Conservation (phyloP, 2,329 filamentous ascomycete species). For the Fonsecaea monophora region DNA sequence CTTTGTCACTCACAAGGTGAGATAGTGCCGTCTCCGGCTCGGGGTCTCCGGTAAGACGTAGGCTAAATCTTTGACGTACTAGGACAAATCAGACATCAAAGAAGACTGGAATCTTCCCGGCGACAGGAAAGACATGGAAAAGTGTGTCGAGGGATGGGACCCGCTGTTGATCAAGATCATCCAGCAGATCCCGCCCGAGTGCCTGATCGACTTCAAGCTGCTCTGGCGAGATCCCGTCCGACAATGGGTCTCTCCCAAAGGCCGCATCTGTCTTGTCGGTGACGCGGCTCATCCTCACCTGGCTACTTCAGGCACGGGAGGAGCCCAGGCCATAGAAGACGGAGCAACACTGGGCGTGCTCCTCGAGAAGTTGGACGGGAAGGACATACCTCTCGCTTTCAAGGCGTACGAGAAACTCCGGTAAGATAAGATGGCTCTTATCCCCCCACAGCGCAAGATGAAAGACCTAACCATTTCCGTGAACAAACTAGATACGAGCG, state of each 20-base stretch:
- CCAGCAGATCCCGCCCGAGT: slow-evolving; percentile 39
- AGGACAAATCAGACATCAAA: slow-evolving; percentile 61
- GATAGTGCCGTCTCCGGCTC: neutral
- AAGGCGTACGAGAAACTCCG: slow-evolving; percentile 14
- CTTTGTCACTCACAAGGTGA: slow-evolving; percentile 61
- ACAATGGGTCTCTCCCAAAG: slow-evolving; percentile 25
- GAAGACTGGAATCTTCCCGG: slow-evolving; percentile 63
- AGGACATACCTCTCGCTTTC: slow-evolving; percentile 14
- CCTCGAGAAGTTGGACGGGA: slow-evolving; percentile 5
- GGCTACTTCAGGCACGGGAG: slow-evolving; percentile 28
- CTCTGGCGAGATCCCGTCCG: slow-evolving; percentile 36
- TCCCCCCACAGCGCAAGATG: neutral
- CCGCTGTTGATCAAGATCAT: slow-evolving; percentile 27
- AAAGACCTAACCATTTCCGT: slow-evolving; percentile 46
- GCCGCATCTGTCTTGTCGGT: slow-evolving; percentile 40
- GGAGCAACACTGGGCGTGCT: slow-evolving; percentile 40
- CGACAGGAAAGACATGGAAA: slow-evolving; percentile 58
- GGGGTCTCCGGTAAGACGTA: neutral
- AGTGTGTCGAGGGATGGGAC: slow-evolving; percentile 60
- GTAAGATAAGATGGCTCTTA: neutral
- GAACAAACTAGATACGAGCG: slow-evolving; percentile 38
- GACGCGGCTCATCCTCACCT: slow-evolving; percentile 32
- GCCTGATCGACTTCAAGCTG: slow-evolving; percentile 42
- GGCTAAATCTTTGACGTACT: neutral
- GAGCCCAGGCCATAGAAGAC: slow-evolving; percentile 33